These are phyloP conservation scores for Cyclotella cryptica DNA, from an alignment of 108 stramenopile genomes.

Conservation along the genomic window DNA sequence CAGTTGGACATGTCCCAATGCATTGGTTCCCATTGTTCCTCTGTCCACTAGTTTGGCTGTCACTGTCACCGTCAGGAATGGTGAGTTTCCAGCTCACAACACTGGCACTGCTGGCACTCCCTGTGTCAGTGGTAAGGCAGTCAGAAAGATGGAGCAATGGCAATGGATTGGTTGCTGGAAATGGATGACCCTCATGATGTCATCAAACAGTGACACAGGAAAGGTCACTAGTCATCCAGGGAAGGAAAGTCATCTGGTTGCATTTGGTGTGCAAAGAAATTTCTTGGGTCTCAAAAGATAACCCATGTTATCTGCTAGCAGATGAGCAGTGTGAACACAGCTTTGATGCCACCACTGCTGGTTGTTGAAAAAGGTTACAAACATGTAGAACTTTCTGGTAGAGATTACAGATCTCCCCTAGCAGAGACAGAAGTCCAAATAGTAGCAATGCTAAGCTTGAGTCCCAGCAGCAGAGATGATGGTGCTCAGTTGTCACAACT, in stretches of 20 bases:
- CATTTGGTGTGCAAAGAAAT: not conserved
- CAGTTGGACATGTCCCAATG: not conserved
- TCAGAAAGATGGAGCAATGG: not conserved
- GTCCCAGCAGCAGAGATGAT: not conserved
- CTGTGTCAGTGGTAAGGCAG: not conserved
- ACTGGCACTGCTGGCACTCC: not conserved
- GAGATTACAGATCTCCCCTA: too few relatives aligned
- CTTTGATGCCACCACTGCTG: too few relatives aligned
- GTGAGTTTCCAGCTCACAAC: too few relatives aligned
- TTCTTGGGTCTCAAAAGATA: not conserved
- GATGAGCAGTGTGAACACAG: not conserved
- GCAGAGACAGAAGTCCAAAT: too few relatives aligned
- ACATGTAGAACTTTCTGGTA: too few relatives aligned
- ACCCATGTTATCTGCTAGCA: slow-evolving; percentile 19
- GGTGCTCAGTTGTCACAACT: not conserved
- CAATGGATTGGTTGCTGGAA: not conserved
- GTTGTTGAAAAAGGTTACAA: too few relatives aligned
- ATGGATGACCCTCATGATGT: not conserved
- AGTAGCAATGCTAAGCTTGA: too few relatives aligned
- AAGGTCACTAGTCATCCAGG: not conserved
- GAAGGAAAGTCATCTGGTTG: not conserved
- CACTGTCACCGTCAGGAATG: too few relatives aligned
- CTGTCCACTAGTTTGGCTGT: too few relatives aligned
- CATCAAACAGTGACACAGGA: not conserved
- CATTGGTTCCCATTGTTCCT: not conserved